Base-by-base conservation (phyloP, 148 eudicot genomes). In the Chenopodium quinoa region DNA sequence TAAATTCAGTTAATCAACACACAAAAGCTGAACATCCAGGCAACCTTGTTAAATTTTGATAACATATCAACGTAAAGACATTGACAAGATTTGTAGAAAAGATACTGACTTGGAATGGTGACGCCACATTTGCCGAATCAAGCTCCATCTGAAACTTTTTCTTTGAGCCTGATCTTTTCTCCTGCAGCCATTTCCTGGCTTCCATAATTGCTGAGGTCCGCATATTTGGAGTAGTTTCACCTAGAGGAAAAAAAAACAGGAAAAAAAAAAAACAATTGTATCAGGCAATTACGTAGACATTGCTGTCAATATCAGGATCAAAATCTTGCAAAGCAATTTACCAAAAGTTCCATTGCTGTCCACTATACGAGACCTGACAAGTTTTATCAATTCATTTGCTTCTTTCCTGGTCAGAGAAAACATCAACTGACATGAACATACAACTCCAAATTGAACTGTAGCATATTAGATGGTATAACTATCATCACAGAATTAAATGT, bases 141-240 rank as follows among this genome's bases (percentile, higher is more conserved):
- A 71, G 78, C 77, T 84, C 87, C 75, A 71, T 75, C 62, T 82
- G 90, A 83, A 67, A 47, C 72, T 82, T 82, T 75, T 80, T 77
- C 84, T 85, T 89, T 72, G 91, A 87, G 70, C 82, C 88, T 58
- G 91, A 86, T 82, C 86, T 93, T 89, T 89, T 93, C 74, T 93
- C 92, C 86, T 91, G 89, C 80, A 92, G 82, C 98, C 98, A 95
- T 70, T 83, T 89, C 81, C 88, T 90, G 63, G 98, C 97, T 90
- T 95, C 96, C 90, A 81, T 74, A 82, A 93, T 80, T 81, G 92
- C 97, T 79, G 89, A 79, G 82, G 78, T 85, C 58, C 89, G 80
- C 44, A 83, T 25, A 79, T 90, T 91, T 75, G 89, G 83, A 74
- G 83, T 83, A 79, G 75, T 81, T 72, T 82, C 76, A 75, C 79